phyloP scores from a whole-genome alignment of 768 basidiomycete species.

The Saitozyma podzolica region DNA sequence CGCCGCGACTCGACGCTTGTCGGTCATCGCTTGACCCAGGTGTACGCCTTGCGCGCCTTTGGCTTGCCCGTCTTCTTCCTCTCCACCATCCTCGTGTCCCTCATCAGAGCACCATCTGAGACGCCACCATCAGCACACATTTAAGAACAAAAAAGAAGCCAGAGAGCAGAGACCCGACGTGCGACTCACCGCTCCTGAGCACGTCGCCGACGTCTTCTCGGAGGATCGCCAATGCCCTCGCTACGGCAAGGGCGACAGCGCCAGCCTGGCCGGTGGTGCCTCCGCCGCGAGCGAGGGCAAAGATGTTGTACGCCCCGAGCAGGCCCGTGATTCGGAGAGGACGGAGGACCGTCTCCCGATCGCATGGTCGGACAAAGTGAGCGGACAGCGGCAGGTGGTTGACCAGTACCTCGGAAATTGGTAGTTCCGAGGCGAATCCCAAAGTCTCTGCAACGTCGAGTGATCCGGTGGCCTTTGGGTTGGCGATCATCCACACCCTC shows the following conservation, averaged over 20 bases:
- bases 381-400: conserved; percentile 77
- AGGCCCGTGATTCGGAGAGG: conserved; percentile 81
- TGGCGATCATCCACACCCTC: conserved; percentile 82
- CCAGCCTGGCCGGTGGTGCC: conserved; percentile 92
- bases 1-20: too few species aligned
- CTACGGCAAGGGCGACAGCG: conserved; percentile 63
- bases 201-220: conserved; percentile 66
- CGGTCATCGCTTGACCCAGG: conserved; percentile 90
- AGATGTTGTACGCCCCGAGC: conserved; percentile 77
- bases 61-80: conserved; percentile 92
- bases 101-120: conserved; percentile 76
- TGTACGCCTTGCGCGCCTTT: conserved; percentile 89
- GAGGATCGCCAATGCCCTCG: conserved; percentile 58
- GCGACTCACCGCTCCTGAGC: conserved; percentile 68
- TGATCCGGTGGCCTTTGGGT: conserved; percentile 6
- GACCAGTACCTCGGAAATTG: conserved; percentile 71
- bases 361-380: conserved; percentile 73
- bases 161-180: too few species aligned
- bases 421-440: conserved; percentile 3
- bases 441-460: conserved; percentile 9
- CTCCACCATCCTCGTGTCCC: conserved; percentile 97
- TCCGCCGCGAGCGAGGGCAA: conserved; percentile 74
- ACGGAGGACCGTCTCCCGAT: conserved; percentile 77
- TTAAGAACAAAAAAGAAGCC: not conserved
- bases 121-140: not conserved